Conservation (phyloP, 1,284 basidiomycete genomes). For the Apiotrichum mycotoxinovorans region DNA sequence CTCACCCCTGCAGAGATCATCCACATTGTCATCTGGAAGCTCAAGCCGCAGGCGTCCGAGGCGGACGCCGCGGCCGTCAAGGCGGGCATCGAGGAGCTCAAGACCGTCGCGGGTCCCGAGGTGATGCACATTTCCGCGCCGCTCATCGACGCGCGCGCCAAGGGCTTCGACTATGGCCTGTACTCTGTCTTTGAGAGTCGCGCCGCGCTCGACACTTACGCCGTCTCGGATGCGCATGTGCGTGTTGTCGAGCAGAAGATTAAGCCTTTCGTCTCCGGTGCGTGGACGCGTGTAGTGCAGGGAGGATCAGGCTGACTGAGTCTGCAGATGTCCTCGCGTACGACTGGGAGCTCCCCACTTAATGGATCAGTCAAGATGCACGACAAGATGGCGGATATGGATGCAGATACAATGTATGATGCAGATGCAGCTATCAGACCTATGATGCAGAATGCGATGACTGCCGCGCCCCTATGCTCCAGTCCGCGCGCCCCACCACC, state of each 20-base stretch:
- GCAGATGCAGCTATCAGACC: not conserved
- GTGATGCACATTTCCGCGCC: slow-evolving; percentile 41
- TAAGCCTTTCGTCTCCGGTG: slow-evolving; percentile 41
- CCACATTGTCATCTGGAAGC: slow-evolving; percentile 49
- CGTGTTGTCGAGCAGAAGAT: slow-evolving; percentile 42
- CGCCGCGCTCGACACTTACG: slow-evolving; percentile 44
- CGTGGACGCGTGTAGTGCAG: slow-evolving; percentile 10
- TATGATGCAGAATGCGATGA: not conserved
- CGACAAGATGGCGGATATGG: not conserved
- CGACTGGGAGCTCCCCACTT: slow-evolving; percentile 47
- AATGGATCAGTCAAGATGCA: slow-evolving; percentile 3
- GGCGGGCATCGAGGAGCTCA: slow-evolving; percentile 34
- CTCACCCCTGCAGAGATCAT: slow-evolving; percentile 37
- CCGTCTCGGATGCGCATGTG: slow-evolving; percentile 44
- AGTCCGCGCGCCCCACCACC: slow-evolving; percentile 65
- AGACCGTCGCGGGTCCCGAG: slow-evolving; percentile 37
- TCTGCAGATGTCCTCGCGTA: slow-evolving; percentile 49
- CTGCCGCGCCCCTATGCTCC: not conserved
- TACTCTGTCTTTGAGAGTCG: slow-evolving; percentile 44
- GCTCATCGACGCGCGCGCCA: slow-evolving; percentile 41
- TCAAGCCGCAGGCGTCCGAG: slow-evolving; percentile 30
- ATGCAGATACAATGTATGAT: not conserved
- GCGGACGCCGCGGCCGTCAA: slow-evolving; percentile 31
- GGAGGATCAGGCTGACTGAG: not conserved
- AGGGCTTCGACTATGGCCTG: slow-evolving; percentile 48